Evolutionary conservation across 495 filamentous ascomycete species (phyloP).

Genomic region (Geopyxis carbonaria): DNA sequence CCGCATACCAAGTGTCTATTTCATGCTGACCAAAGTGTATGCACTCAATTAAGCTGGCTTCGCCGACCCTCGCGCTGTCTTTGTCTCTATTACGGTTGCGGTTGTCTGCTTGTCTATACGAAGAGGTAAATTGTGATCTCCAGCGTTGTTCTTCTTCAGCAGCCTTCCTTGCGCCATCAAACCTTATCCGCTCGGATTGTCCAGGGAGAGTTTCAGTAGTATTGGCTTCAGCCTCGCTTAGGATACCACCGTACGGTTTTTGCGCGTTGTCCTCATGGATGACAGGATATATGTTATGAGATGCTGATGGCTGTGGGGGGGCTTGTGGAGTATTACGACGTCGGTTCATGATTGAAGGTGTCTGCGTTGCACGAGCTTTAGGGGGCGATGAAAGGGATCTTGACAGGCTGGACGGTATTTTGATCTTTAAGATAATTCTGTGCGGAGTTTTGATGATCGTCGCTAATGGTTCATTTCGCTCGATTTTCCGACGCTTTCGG

Average conservation of each 20-base stretch:
- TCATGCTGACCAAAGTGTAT: constrained; percentile 95
- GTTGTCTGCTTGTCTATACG: neutral
- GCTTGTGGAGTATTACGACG: neutral
- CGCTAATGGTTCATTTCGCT: no score
- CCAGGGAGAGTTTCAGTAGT: constrained; percentile 74
- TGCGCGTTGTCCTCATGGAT: constrained; percentile 79
- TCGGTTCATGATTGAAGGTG: neutral
- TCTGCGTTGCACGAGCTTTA: neutral
- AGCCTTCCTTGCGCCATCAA: constrained; percentile 70
- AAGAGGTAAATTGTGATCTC: neutral
- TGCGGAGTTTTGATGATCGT: no score
- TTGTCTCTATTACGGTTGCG: constrained; percentile 8
- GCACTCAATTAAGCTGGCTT: constrained; percentile 91
- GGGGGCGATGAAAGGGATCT: neutral
- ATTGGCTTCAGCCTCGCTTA: constrained; percentile 76
- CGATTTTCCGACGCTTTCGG: no score
- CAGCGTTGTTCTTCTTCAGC: constrained; percentile 82
- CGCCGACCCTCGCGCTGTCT: constrained; percentile 53
- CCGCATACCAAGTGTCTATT: constrained; percentile 99
- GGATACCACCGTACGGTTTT: constrained; percentile 89
- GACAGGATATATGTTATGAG: constrained; percentile 2
- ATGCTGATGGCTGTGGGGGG: constrained; percentile 1
- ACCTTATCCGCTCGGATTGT: constrained; percentile 59
- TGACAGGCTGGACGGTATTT: neutral
- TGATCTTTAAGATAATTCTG: neutral